These are phyloP conservation scores for Termitomyces eurrhizus DNA, from an alignment of 768 basidiomycete species.

Conservation along the genomic window DNA sequence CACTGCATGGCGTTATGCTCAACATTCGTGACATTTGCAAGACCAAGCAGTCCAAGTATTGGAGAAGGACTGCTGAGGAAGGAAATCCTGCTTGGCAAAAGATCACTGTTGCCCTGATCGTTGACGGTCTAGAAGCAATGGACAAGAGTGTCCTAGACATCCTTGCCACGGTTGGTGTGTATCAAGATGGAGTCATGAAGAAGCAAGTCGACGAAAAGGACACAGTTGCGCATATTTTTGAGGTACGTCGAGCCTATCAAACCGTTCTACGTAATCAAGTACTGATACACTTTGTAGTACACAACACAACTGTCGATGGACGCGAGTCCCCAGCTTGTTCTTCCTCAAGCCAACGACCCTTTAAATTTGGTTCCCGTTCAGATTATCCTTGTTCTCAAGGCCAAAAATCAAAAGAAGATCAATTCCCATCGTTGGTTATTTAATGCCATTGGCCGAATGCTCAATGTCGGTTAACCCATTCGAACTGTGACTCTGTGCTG, in stretches of 20 bases:
- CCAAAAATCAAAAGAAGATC: conserved; percentile 95
- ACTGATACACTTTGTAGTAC: conserved; percentile 51
- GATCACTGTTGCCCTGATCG: conserved; percentile 85
- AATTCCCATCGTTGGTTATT: conserved; percentile 96
- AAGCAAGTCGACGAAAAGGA: conserved; percentile 87
- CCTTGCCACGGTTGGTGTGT: conserved; percentile 86
- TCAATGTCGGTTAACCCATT: conserved; percentile 49
- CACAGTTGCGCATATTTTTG: conserved; percentile 92
- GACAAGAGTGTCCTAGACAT: conserved; percentile 92
- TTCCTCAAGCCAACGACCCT: conserved; percentile 85
- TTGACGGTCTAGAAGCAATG: conserved; percentile 92
- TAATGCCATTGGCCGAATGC: conserved; percentile 83
- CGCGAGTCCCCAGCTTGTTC: conserved; percentile 82
- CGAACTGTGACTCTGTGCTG: not conserved
- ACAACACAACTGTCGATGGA: conserved; percentile 96
- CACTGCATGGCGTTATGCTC: conserved; percentile 93
- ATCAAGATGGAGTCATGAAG: conserved; percentile 95
- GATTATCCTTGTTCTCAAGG: conserved; percentile 87
- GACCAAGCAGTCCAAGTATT: conserved; percentile 91
- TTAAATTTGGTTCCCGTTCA: conserved; percentile 93
- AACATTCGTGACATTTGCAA: conserved; percentile 98
- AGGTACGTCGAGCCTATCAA: conserved; percentile 44
- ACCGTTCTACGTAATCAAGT: conserved; percentile 5
- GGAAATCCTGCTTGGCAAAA: conserved; percentile 87
- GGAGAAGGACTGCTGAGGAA: conserved; percentile 79